Base-by-base conservation (phyloP, 2,329 filamentous ascomycete genomes). In the Coniochaeta sp. region DNA sequence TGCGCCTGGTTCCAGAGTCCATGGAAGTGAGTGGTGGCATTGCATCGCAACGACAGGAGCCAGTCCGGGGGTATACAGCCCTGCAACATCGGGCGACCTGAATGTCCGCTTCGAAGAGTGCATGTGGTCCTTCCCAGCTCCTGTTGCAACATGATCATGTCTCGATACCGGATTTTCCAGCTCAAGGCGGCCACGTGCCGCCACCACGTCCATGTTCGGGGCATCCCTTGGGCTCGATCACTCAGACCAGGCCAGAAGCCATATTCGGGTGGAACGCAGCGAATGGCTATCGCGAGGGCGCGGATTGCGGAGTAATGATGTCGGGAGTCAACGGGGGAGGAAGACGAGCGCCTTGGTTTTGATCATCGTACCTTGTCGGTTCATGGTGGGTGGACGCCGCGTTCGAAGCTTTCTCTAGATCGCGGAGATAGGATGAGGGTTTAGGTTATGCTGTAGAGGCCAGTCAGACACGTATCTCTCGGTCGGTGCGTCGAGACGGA, bases 281-380 rank as follows among this genome's bases (percentile, higher is more conserved):
- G 22, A 47, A 22, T 47, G 9, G 24, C 12, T 24, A 26, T 26
- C 5, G 19, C 26, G 19, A 14, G 9, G 42, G 19, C 22, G 24
- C 22, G 19, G 47, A n/a, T 24, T 14, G 47, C 1, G 24, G 47
- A 14, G 47, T 12, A 34, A 24, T 22, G 60, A 60, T 28, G 36
- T 52, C 17, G 58, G 59, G 17, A 2, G 14, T 52, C 12, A 26
- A 22, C 3, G 19, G 19, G 12, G 16, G 42, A 58, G 58, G 62
- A 60, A 58, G 63, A 64, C 6, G 60, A 63, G 62, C 58, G 62
- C 58, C 58, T 70, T n/a, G n/a, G 54, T 34, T 56, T 32, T 3
- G 30, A 32, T 66, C 65, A 69, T 70, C 77, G 73, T 84, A 85
- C 82, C 82, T 84, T 80, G 78, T 77, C 82, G 79, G 73, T 84